phyloP scores from a whole-genome alignment of 805 yeast species.

The Kazachstania bromeliacearum region DNA sequence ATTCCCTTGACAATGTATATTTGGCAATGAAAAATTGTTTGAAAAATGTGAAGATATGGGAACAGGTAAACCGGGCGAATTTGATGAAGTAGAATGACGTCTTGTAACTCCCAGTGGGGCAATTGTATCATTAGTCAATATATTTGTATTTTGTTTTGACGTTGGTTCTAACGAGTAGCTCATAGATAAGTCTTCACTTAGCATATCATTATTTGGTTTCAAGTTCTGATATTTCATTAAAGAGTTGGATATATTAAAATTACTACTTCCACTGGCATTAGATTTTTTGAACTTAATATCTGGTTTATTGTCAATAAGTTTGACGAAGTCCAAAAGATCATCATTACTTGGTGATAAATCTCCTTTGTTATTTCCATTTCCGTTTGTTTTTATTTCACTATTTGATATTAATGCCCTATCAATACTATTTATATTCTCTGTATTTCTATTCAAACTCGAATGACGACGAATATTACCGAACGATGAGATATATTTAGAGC shows the following conservation, averaged over 20 bases:
- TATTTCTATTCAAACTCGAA: slow-evolving; percentile 30
- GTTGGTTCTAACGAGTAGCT: slow-evolving; percentile 32
- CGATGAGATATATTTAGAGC: slow-evolving; percentile 62
- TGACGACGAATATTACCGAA: slow-evolving; percentile 60
- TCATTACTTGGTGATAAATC: slow-evolving; percentile 4
- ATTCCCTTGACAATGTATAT: not conserved
- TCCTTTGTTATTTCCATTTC: slow-evolving; percentile 4
- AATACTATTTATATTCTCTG: slow-evolving; percentile 3
- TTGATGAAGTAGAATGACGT: slow-evolving; percentile 1
- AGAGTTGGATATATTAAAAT: slow-evolving; percentile 34
- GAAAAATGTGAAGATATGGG: no score
- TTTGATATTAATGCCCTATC: slow-evolving; percentile 7
- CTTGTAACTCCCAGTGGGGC: slow-evolving; percentile 1
- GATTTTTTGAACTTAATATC: slow-evolving; percentile 34
- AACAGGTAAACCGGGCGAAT: no score
- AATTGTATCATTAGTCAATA: not conserved
- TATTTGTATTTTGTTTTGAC: not conserved
- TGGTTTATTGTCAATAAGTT: slow-evolving; percentile 55
- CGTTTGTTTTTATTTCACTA: not conserved
- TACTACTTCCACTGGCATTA: slow-evolving; percentile 8
- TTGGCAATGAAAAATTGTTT: slow-evolving; percentile 1
- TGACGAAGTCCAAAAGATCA: slow-evolving; percentile 61
- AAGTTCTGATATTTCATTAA: slow-evolving; percentile 43
- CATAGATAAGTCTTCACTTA: slow-evolving; percentile 47
- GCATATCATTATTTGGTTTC: slow-evolving; percentile 43